A percentile compares a stretch with the other conserved stretches of the same genome.
Evolutionary conservation across 2,329 filamentous ascomycete species (phyloP).

Genomic region (Aureobasidium lini): DNA sequence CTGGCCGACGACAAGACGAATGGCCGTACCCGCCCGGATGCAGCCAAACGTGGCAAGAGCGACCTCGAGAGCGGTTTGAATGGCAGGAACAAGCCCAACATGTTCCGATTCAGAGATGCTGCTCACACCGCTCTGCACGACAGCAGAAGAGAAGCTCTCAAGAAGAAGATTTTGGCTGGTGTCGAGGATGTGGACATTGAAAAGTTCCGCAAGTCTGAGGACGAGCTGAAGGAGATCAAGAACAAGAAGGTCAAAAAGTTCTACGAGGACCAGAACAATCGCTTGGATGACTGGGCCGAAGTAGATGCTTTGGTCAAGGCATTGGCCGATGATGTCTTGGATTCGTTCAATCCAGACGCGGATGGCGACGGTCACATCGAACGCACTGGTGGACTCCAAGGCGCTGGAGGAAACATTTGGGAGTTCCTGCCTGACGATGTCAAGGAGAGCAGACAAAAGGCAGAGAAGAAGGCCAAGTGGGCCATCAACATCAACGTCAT

Average conservation of each 20-base stretch:
- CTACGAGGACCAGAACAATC: conserved; percentile 48
- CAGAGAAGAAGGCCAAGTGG: conserved; percentile 44
- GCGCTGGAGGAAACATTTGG: conserved; percentile 44
- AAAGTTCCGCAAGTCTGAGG: conserved; percentile 42
- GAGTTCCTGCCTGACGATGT: conserved; percentile 50
- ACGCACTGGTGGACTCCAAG: conserved; percentile 43
- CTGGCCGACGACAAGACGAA: background rate
- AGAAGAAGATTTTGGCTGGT: conserved; percentile 40
- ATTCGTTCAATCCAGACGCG: conserved; percentile 52
- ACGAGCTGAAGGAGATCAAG: conserved; percentile 44
- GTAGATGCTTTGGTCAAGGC: conserved; percentile 51
- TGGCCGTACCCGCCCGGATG: background rate
- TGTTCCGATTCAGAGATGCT: conserved; percentile 41
- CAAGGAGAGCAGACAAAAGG: conserved; percentile 40
- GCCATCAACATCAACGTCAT: conserved; percentile 55
- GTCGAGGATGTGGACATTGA: conserved; percentile 43
- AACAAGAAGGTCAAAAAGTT: conserved; percentile 47
- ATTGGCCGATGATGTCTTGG: conserved; percentile 52
- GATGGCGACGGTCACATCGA: conserved; percentile 51
- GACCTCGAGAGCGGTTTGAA: conserved; percentile 20
- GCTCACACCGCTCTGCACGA: conserved; percentile 40
- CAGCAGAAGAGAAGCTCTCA: conserved; percentile 39
- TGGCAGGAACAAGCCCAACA: conserved; percentile 22
- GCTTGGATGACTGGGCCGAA: conserved; percentile 52
- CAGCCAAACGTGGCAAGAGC: background rate